Percentiles rank a stretch among this genome's conserved stretches.
Evolutionary conservation across 306 rosid species (phyloP).

Genomic region (Glycine soja): DNA sequence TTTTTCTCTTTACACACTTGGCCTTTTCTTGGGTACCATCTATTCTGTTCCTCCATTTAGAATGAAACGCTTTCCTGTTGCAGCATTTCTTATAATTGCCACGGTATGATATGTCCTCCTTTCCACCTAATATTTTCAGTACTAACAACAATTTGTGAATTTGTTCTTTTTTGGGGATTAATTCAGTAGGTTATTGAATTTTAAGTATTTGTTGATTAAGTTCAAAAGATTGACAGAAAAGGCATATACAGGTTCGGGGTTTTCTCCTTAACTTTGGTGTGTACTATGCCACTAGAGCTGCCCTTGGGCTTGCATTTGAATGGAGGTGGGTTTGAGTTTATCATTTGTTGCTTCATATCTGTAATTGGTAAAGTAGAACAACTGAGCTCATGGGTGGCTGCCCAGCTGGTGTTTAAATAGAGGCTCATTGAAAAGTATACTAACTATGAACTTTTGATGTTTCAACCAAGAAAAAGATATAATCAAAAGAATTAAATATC

Average conservation of each 20-base stretch:
- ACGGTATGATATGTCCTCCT: constrained; percentile 63
- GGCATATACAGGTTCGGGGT: constrained; percentile 81
- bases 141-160: constrained; percentile 20
- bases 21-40: constrained; percentile 93
- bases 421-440: constrained; percentile 18
- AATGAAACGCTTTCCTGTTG: constrained; percentile 93
- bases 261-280: constrained; percentile 97
- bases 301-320: constrained; percentile 91
- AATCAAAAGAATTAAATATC: constrained; percentile 22
- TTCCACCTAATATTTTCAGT: constrained; percentile 26
- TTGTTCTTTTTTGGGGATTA: background rate
- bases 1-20: constrained; percentile 80
- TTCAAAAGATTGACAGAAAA: constrained; percentile 46
- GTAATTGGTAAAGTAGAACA: constrained; percentile 33
- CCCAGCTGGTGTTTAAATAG: constrained; percentile 20
- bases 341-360: constrained; percentile 26
- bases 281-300: constrained; percentile 93
- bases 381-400: background rate
- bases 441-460: constrained; percentile 12
- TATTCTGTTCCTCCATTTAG: constrained; percentile 96
- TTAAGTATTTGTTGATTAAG: constrained; percentile 21
- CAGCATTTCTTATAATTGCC: constrained; percentile 96
- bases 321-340: constrained; percentile 78
- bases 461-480: constrained; percentile 17
- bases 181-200: constrained; percentile 27